Evolutionary conservation across 768 basidiomycete species (phyloP).

Genomic region (Tulasnella sp.): DNA sequence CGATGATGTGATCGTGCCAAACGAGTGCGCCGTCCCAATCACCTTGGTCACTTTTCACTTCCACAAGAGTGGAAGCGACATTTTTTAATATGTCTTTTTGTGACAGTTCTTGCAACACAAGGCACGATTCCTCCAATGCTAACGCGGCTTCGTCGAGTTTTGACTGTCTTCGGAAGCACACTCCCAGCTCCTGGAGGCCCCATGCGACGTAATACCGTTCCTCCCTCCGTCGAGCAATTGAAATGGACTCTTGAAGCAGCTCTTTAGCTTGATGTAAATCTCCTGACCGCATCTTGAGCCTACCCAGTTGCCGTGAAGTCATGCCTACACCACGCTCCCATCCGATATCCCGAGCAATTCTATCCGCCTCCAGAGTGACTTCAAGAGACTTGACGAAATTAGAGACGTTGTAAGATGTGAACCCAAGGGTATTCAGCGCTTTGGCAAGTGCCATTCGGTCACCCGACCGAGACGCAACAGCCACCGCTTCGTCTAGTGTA

Average conservation of each 20-base stretch:
- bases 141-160: neutral
- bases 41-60: neutral
- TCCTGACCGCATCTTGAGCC: neutral
- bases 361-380: neutral
- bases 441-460: neutral
- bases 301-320: neutral
- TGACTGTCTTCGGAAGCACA: neutral
- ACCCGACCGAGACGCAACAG: neutral
- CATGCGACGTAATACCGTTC: neutral
- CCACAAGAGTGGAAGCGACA: neutral
- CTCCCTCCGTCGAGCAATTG: neutral
- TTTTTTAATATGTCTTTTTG: too few species aligned
- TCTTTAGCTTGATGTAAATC: neutral
- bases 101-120: neutral
- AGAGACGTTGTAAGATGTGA: neutral
- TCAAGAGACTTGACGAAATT: neutral
- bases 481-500: neutral
- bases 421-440: neutral
- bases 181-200: neutral
- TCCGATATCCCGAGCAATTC: neutral
- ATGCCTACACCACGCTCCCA: neutral
- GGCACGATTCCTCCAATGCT: neutral
- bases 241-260: neutral
- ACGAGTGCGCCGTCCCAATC: neutral
- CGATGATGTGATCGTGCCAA: neutral